These are phyloP conservation scores for Teratosphaeria nubilosa DNA, from an alignment of 2,329 filamentous ascomycete genomes.

Conservation along the genomic window DNA sequence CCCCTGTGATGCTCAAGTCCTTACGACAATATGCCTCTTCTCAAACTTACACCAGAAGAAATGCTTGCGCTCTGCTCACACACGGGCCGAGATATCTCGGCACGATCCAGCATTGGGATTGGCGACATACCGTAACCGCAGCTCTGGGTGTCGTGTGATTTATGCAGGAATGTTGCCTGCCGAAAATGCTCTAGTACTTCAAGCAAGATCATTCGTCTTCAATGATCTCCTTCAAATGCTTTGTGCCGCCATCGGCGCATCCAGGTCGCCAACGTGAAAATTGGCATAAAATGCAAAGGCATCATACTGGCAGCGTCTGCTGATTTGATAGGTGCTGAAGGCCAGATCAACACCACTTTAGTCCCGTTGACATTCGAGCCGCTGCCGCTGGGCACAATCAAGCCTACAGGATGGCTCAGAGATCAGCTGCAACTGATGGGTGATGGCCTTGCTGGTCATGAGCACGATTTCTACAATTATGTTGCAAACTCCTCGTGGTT, in stretches of 20 bases:
- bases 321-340: background rate
- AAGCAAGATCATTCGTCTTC: background rate
- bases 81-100: background rate
- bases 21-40: too few species aligned
- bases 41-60: too few species aligned
- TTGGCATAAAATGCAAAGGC: background rate
- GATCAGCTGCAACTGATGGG: conserved; percentile 42
- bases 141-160: background rate
- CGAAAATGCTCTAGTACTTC: background rate
- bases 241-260: background rate
- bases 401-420: conserved; percentile 42
- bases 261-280: background rate
- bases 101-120: background rate
- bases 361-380: conserved; percentile 3
- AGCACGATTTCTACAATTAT: conserved; percentile 47
- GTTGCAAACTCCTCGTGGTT: conserved; percentile 44
- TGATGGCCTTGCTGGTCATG: conserved; percentile 43
- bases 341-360: background rate
- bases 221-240: background rate
- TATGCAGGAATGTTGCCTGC: background rate
- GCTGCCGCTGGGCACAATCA: conserved; percentile 39
- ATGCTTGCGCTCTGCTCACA: background rate
- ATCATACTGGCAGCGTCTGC: background rate
- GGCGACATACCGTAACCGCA: background rate
- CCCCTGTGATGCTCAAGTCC: too few species aligned